Conservation (phyloP, 176 grass and related monocot genomes). For the Pontederia paniculata region DNA sequence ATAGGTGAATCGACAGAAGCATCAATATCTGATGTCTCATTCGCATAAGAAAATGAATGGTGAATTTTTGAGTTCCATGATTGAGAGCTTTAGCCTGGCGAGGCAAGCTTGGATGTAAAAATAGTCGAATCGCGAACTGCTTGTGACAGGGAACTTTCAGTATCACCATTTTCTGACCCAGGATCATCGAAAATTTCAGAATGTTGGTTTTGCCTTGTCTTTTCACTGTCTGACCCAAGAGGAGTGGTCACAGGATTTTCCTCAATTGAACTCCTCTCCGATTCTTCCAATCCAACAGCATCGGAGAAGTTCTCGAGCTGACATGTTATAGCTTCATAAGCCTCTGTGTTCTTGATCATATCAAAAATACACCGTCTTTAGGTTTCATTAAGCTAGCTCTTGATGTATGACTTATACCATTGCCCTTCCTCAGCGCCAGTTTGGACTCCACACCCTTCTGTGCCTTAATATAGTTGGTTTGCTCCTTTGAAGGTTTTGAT, state of each 20-base stretch:
- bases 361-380: constrained; percentile 31
- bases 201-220: constrained; percentile 37
- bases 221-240: constrained; percentile 74
- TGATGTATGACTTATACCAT: constrained; percentile 22
- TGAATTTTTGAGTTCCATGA: constrained; percentile 56
- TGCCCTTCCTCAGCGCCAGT: constrained; percentile 46
- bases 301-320: constrained; percentile 38
- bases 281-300: constrained; percentile 47
- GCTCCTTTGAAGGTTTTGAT: constrained; percentile 29
- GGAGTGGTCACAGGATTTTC: constrained; percentile 39
- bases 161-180: constrained; percentile 58
- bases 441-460: constrained; percentile 30
- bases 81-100: constrained; percentile 30
- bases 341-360: constrained; percentile 24
- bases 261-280: constrained; percentile 52
- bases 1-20: constrained; percentile 24
- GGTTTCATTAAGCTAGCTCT: constrained; percentile 23
- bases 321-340: constrained; percentile 38
- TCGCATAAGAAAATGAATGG: constrained; percentile 38
- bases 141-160: constrained; percentile 10
- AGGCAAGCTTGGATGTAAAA: constrained; percentile 25
- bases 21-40: constrained; percentile 31
- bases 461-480: constrained; percentile 23
- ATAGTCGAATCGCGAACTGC: constrained; percentile 15
- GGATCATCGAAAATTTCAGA: constrained; percentile 58